Base-by-base conservation (phyloP, 2,329 filamentous ascomycete species). In the Fragosphaeria purpurea region DNA sequence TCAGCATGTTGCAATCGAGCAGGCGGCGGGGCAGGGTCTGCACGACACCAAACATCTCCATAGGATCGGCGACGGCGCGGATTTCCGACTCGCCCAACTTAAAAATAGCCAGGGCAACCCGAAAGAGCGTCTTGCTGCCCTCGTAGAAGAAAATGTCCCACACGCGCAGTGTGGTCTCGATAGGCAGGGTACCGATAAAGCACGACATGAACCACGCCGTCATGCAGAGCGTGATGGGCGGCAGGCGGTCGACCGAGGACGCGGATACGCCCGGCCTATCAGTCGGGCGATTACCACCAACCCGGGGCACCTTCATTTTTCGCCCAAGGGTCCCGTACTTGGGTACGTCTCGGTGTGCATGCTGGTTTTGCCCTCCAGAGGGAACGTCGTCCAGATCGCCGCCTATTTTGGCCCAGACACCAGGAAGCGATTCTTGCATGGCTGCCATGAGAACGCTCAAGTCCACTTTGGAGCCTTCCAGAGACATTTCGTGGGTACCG, bases 131-230 rank as follows among this genome's bases (percentile, higher is more conserved):
- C 65, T 93, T 94, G 46, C 86, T 89, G 4, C 91, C 91, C 67
- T 97, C 91, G 66, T 94, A 95, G 65, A 96, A 95, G 63, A 97
- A 90, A 1, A 88, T 81, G 60, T 97, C 91, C 91, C 91, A 97
- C 1, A 96, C 88, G 7, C 91, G 85, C 13, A 96, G 76, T 0
- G 90, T 91, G 13, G 85, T 88, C 68, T 97, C 91, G 55, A 95
- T 89, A 2, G 91, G 91, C 13, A 97, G 71, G 0, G 88, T 95
- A 48, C 90, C 89, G 54, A 96, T 93, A 65, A 93, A 96, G 60
- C 93, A 86, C 46, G 87, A 94, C 91, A 97, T 96, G 66, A 97
- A 94, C 91, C 91, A 97, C 4, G 90, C 87, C 8, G 90, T 95
- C 66, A 93, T 88, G 58, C 89, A 94, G 5, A 97, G 76, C 0